phyloP scores from a whole-genome alignment of 371 early-diverging fungal genomes.

The Mortierella sp. region DNA sequence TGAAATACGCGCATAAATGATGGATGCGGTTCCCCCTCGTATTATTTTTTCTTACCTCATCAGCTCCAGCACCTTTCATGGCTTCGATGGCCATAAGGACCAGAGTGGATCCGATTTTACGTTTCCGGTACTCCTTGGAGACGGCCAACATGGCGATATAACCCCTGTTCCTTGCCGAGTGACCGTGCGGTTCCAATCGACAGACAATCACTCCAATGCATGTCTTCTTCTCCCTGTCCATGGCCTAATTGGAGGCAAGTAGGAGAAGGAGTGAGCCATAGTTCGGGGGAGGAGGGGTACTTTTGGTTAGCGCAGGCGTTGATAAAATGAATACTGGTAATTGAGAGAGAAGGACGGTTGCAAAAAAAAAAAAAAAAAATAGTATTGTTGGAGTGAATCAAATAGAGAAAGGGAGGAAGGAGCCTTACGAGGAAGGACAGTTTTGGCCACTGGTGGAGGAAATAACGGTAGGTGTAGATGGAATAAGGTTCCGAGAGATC shows the following conservation, averaged over 20 bases:
- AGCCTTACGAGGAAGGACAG: conserved; percentile 83
- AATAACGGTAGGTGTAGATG: conserved; percentile 98
- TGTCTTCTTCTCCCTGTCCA: conserved; percentile 63
- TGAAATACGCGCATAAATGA: no score
- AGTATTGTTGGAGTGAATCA: no score
- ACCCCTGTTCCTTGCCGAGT: conserved; percentile 74
- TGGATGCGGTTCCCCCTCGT: no score
- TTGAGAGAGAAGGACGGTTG: neutral
- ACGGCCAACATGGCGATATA: conserved; percentile 99
- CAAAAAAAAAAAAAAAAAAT: conserved; percentile 2
- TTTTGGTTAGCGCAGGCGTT: no score
- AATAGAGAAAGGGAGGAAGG: no score
- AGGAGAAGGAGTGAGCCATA: neutral
- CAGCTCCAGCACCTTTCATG: conserved; percentile 86
- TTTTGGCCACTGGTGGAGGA: conserved; percentile 91
- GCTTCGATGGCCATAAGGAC: conserved; percentile 81
- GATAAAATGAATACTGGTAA: no score
- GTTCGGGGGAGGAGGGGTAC: neutral
- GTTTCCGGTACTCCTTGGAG: conserved; percentile 80
- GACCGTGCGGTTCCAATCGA: conserved; percentile 86
- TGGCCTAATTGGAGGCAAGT: conserved; percentile 63
- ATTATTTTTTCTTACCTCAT: conserved; percentile 82
- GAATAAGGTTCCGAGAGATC: conserved; percentile 97
- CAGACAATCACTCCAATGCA: conserved; percentile 93
- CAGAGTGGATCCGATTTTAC: conserved; percentile 83